Base-by-base conservation (phyloP, 2,329 filamentous ascomycete genomes). In the Cladobotryum mycophilum region DNA sequence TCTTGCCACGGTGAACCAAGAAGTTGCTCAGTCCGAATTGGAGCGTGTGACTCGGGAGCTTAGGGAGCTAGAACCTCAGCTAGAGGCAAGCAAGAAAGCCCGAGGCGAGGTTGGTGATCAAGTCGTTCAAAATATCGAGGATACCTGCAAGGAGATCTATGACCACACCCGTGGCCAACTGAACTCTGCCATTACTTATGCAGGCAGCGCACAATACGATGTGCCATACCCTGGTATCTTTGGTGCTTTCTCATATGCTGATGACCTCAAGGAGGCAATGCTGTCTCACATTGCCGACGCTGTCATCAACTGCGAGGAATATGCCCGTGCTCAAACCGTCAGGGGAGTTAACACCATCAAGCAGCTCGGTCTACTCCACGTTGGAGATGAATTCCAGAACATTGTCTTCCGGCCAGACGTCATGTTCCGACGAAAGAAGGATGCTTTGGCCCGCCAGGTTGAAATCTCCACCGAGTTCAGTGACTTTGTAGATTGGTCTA, bases 191-290 rank as follows among this genome's bases (percentile, higher is more conserved):
- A 96, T 99, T 56, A 69, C 79, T 4, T 82, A 83, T 53, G 85
- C 90, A 14, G 89, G 88, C 6, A 86, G 89, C 51, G 82, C 51
- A 25, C 45, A 92, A 60, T 82, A 95, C 35, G 86, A 89, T 40
- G 85, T 99, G 14, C 79, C 84, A 14, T 99, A 99, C 62, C 89
- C 88, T 2, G 93, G 93, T 25, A 67, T 97, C 5, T 84, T 95
- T 56, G 82, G 80, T 38, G 89, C 86, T 2, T 96, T 95, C 72
- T 81, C 90, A 57, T 99, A 95, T 64, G 93, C 93, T 3, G 93
- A 99, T 57, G 89, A 95, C 54, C 76, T 97, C 55, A 95, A 95
- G 68, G 78, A 86, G 55, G 91, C 90, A 4, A 97, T 99, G 85
- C 77, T 99, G 13, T 84, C 90, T 18, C 85, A 91, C 60, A 91